Base-by-base conservation (phyloP, 169 alveolate species). In the Prorocentrum cordatum region DNA sequence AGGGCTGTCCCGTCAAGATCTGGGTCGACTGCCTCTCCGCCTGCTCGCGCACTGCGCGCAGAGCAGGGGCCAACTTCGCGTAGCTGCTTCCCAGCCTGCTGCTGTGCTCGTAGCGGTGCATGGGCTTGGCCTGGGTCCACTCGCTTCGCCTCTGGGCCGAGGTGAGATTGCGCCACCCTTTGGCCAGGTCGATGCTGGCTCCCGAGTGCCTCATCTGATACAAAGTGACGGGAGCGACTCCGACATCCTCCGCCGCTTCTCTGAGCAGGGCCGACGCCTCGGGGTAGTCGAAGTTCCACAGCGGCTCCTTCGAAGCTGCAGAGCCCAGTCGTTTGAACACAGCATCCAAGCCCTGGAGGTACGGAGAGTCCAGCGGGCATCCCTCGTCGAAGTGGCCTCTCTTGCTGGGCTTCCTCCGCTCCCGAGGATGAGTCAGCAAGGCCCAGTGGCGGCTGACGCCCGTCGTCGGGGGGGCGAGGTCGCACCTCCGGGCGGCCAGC, bases 231-330 rank as follows among this genome's bases (percentile, higher is more conserved):
- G n/a, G 9, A 7, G 29, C 72, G n/a, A 75, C 0, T 2, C 35
- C 10, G 31, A 72, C 20, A 4, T 31, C 10, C 12, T 14, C n/a
- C 47, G 36, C 83, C 27, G 33, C 67, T 20, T 27, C 50, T 1
- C 42, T 18, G 26, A 50, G 31, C 20, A 14, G 31, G 10, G 14
- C 29, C 47, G 29, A 22, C 36, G 47, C 32, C 20, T 29, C 42
- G 27, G 42, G 38, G 59, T 75, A 75, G 71, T 27, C 58, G 71
- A 75, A 75, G 71, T 9, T 27, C 86, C 86, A 75, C 29, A 75
- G 38, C 16, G 32, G 38, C 1, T 27, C 31, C 31, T 26, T 35
- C 6, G 2, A 36, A 9, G 47, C 39, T 12, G 14, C 50, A 20
- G n/a, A 1, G 10, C 14, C 1, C 9, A 1, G 7, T 45, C 0